These are phyloP conservation scores for Pestalotiopsis sp. DNA, from an alignment of 2,329 filamentous ascomycete genomes.

Conservation along the genomic window DNA sequence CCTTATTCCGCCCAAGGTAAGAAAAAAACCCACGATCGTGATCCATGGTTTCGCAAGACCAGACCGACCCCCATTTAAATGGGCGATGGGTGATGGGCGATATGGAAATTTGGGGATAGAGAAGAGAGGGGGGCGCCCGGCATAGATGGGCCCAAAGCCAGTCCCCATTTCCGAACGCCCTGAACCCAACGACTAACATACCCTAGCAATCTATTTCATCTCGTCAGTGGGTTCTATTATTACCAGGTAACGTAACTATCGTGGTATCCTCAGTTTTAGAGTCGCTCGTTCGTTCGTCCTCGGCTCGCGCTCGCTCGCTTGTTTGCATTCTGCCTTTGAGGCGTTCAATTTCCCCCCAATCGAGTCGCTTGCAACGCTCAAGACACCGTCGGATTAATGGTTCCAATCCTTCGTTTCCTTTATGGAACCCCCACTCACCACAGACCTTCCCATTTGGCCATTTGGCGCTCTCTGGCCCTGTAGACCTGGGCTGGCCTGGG, in stretches of 20 bases:
- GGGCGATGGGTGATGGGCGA: neutral
- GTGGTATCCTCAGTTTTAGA: neutral
- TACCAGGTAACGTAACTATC: neutral
- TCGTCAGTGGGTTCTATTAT: neutral
- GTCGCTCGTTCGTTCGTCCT: neutral
- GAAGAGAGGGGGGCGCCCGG: too few relatives aligned
- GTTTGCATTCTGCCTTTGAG: neutral
- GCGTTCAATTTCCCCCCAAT: neutral
- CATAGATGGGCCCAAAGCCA: too few relatives aligned
- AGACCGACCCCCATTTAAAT: neutral
- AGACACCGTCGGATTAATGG: neutral
- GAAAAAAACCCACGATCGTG: neutral
- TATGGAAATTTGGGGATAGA: too few relatives aligned
- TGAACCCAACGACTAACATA: too few relatives aligned
- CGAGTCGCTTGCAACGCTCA: neutral
- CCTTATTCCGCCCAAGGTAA: too few relatives aligned
- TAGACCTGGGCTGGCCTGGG: too few relatives aligned
- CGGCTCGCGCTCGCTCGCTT: conserved; percentile 7
- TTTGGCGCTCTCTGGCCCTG: neutral
- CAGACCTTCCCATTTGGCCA: neutral
- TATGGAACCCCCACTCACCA: neutral
- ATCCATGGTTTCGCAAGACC: neutral
- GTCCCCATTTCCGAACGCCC: too few relatives aligned
- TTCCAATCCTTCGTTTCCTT: neutral
- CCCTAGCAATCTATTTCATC: too few relatives aligned